A percentile compares a stretch with the other conserved stretches of the same genome.
Conservation (phyloP, 192 early-diverging fungal genomes). For the Coemansia sp. region DNA sequence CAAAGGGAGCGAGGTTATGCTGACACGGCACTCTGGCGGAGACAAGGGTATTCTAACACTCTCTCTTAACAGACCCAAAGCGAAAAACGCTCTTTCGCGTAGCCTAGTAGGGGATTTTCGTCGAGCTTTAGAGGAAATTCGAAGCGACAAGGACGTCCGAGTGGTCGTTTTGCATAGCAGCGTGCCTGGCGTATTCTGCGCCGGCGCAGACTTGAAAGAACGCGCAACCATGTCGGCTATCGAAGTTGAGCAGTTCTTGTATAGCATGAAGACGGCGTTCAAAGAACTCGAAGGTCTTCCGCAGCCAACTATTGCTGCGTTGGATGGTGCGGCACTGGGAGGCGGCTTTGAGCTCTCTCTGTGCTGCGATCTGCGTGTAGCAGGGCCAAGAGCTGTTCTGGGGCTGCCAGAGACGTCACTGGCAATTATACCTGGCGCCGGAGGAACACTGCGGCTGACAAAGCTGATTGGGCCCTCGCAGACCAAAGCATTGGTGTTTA, state of each 20-base stretch:
- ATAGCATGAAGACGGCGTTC: conserved; percentile 73
- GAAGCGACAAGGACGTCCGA: conserved; percentile 61
- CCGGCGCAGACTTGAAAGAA: conserved; percentile 96
- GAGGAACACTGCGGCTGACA: conserved; percentile 90
- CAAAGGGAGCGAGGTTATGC: conserved; percentile 12
- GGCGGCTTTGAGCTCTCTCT: conserved; percentile 92
- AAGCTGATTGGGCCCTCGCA: conserved; percentile 80
- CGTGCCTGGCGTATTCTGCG: conserved; percentile 86
- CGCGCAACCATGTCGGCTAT: conserved; percentile 71
- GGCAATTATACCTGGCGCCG: conserved; percentile 96
- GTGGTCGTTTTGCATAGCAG: conserved; percentile 79
- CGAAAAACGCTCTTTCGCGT: conserved; percentile 88
- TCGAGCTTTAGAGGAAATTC: conserved; percentile 62
- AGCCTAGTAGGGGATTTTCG: conserved; percentile 73
- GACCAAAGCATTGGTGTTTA: conserved; percentile 94
- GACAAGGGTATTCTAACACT: conserved; percentile 76
- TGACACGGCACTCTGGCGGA: conserved; percentile 20
- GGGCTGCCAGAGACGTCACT: conserved; percentile 91
- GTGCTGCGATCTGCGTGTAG: conserved; percentile 85
- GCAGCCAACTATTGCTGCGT: conserved; percentile 88
- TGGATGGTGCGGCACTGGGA: conserved; percentile 92
- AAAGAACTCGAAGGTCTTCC: conserved; percentile 83
- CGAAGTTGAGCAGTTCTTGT: conserved; percentile 83
- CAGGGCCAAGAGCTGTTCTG: conserved; percentile 75
- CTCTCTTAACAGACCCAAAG: conserved; percentile 78